These are phyloP conservation scores for Elongisporangium anandrum DNA, from an alignment of 352 stramenopile species.

Conservation along the genomic window DNA sequence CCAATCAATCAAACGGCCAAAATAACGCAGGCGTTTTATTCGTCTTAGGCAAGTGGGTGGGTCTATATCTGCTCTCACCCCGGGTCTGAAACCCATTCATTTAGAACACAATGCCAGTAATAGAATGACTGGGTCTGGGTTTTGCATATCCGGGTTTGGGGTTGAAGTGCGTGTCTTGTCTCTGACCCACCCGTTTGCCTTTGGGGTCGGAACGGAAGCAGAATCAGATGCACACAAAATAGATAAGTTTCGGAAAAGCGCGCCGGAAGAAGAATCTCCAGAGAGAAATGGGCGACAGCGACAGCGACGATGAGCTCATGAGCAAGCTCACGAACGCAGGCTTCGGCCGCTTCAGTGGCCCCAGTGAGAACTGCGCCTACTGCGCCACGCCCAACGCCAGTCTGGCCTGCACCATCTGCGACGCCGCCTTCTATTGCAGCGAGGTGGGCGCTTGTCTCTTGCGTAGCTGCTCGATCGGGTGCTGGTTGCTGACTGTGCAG, in stretches of 20 bases:
- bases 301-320: conserved; percentile 89
- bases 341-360: conserved; percentile 18
- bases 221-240: neutral
- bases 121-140: neutral
- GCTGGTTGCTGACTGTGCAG: neutral
- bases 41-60: neutral
- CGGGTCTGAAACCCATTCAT: neutral
- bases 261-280: neutral
- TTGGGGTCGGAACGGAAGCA: neutral
- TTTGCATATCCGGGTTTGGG: neutral
- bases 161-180: neutral
- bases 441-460: conserved; percentile 29
- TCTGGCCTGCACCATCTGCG: conserved; percentile 64
- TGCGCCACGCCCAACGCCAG: conserved; percentile 51
- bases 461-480: neutral
- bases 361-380: conserved; percentile 69
- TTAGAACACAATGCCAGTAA: no score
- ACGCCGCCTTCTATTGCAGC: conserved; percentile 65
- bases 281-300: conserved; percentile 54
- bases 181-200: neutral
- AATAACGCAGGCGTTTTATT: neutral
- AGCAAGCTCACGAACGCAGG: conserved; percentile 44
- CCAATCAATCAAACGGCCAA: neutral
- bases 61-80: neutral
- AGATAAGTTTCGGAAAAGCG: neutral